Evolutionary conservation across 495 filamentous ascomycete genomes (phyloP).

Genomic region (Tuber umbilicatum): DNA sequence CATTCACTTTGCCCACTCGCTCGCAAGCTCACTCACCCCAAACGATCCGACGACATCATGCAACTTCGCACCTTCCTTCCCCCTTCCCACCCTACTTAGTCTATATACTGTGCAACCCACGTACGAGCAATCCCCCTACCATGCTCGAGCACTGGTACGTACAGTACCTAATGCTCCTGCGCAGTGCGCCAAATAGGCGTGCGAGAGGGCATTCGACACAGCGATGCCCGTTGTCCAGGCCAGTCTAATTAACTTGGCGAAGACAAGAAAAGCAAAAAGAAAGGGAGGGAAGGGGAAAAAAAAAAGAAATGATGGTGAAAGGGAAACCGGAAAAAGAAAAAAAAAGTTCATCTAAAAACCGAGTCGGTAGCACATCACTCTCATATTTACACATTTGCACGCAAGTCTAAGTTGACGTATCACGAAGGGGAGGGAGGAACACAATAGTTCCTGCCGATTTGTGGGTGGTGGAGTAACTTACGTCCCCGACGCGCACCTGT

Average conservation of each 20-base stretch:
- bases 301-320: not conserved
- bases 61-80: not conserved
- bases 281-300: not conserved
- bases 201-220: no score
- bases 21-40: not conserved
- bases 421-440: no score
- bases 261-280: not conserved
- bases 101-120: not conserved
- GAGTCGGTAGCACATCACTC: no score
- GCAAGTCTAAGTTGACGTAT: no score
- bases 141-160: not conserved
- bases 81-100: not conserved
- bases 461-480: no score
- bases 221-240: not conserved
- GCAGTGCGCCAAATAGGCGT: no score
- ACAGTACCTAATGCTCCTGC: no score
- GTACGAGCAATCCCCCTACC: not conserved
- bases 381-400: no score
- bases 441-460: no score
- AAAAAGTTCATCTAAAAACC: no score
- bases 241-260: not conserved
- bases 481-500: no score
- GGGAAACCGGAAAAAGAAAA: not conserved
- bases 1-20: no score
- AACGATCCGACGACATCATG: not conserved